Conservation (phyloP, 2,329 filamentous ascomycete species). For the Fusarium luffae region DNA sequence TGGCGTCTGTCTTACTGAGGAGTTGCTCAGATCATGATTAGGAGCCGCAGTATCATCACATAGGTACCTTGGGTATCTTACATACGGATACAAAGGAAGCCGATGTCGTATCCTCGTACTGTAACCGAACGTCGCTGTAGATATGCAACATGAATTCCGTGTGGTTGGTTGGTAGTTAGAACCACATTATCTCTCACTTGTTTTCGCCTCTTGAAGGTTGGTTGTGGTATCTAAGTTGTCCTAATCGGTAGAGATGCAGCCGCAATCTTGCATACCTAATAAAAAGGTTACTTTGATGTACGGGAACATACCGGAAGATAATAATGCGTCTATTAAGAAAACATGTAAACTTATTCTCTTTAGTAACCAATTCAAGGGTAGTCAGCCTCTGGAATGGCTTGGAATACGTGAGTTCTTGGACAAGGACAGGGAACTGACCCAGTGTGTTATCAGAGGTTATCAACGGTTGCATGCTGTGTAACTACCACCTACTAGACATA, state of each 20-base stretch:
- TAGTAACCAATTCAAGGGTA: not conserved
- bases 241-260: constrained; percentile 31
- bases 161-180: constrained; percentile 27
- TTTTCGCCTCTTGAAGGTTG: constrained; percentile 14
- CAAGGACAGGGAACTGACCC: not conserved
- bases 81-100: constrained; percentile 15
- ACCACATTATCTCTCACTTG: constrained; percentile 26
- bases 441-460: constrained; percentile 5
- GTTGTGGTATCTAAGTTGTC: constrained; percentile 17
- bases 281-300: not conserved
- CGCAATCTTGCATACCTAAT: constrained; percentile 22
- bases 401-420: not conserved
- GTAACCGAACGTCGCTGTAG: constrained; percentile 3
- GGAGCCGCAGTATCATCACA: constrained; percentile 1
- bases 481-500: constrained; percentile 1
- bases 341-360: not conserved
- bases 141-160: constrained; percentile 22
- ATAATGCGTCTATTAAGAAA: not conserved
- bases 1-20: not conserved
- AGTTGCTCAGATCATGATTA: constrained; percentile 19
- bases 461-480: constrained; percentile 19
- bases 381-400: constrained; percentile 7
- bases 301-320: constrained; percentile 5
- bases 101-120: constrained; percentile 38
- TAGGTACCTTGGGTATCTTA: not conserved